A percentile compares a stretch with the other conserved stretches of the same genome.
phyloP scores from a whole-genome alignment of 2,329 filamentous ascomycete genomes.

The Myriosclerotinia scirpicola region DNA sequence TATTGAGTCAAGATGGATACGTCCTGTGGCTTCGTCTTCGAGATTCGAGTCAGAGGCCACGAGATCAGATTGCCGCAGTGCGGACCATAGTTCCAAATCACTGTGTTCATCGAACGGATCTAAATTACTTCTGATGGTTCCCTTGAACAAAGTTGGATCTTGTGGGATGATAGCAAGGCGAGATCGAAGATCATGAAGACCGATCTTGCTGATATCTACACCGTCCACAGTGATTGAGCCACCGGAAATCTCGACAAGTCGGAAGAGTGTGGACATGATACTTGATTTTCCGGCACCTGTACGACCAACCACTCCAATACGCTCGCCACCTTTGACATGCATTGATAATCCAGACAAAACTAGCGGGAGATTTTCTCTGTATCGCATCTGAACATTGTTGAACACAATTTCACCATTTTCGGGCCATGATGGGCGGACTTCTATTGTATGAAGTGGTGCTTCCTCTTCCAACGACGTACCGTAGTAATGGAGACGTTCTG shows the following conservation, averaged over 20 bases:
- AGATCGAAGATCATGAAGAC: slow-evolving; percentile 72
- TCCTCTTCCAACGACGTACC: slow-evolving; percentile 85
- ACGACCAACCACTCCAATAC: slow-evolving; percentile 77
- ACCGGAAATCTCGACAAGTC: slow-evolving; percentile 65
- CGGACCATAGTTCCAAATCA: slow-evolving; percentile 75
- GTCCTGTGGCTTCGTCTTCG: slow-evolving; percentile 46
- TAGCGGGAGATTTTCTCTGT: slow-evolving; percentile 68
- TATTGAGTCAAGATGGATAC: slow-evolving; percentile 77
- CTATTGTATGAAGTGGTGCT: slow-evolving; percentile 74
- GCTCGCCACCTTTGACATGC: slow-evolving; percentile 72
- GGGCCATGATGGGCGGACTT: slow-evolving; percentile 77
- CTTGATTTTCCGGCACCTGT: slow-evolving; percentile 82
- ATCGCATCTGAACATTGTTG: slow-evolving; percentile 75
- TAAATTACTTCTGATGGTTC: slow-evolving; percentile 75
- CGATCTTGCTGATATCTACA: slow-evolving; percentile 69
- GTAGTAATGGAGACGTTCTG: slow-evolving; percentile 89
- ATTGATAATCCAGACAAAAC: slow-evolving; percentile 71
- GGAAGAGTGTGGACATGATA: slow-evolving; percentile 81
- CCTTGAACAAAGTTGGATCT: slow-evolving; percentile 79
- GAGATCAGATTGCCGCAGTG: slow-evolving; percentile 74
- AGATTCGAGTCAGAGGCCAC: slow-evolving; percentile 50
- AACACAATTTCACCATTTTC: slow-evolving; percentile 81
- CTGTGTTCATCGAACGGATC: slow-evolving; percentile 79
- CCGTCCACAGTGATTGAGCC: slow-evolving; percentile 66
- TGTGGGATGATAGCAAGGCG: slow-evolving; percentile 81